phyloP scores from a whole-genome alignment of 2,329 filamentous ascomycete species.

The Colletotrichum agaves region DNA sequence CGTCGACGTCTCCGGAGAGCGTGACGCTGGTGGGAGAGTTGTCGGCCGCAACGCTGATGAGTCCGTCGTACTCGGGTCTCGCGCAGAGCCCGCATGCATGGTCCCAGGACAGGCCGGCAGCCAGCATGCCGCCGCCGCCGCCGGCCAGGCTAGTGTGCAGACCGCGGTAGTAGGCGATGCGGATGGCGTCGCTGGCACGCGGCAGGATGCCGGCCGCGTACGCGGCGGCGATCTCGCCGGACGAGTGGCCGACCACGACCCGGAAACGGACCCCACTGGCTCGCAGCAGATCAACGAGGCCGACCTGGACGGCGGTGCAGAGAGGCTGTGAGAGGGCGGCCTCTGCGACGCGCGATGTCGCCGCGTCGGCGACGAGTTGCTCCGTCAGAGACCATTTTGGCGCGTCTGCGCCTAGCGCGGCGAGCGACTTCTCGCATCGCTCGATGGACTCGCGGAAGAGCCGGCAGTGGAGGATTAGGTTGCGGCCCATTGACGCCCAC shows the following conservation, averaged over 20 bases:
- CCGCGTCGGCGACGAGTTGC: too few species aligned
- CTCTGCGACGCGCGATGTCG: slow-evolving; percentile 33
- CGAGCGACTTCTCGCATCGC: slow-evolving; percentile 35
- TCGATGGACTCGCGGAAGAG: background rate
- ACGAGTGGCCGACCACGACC: slow-evolving; percentile 49
- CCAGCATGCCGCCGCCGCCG: background rate
- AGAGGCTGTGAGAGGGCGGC: slow-evolving; percentile 47
- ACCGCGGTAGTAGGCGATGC: slow-evolving; percentile 61
- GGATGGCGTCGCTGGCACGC: slow-evolving; percentile 56
- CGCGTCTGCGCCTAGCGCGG: slow-evolving; percentile 35
- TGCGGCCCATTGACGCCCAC: slow-evolving; percentile 30
- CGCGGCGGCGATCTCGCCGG: slow-evolving; percentile 56
- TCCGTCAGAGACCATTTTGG: slow-evolving; percentile 40
- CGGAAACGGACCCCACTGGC: slow-evolving; percentile 43
- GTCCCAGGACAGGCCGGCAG: slow-evolving; percentile 55
- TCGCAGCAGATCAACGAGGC: slow-evolving; percentile 48
- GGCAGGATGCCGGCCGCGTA: slow-evolving; percentile 51
- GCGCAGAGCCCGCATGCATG: slow-evolving; percentile 43
- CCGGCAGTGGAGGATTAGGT: slow-evolving; percentile 28
- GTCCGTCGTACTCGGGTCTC: background rate
- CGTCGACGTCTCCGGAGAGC: slow-evolving; percentile 58
- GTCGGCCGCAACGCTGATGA: slow-evolving; percentile 48
- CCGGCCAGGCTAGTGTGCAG: slow-evolving; percentile 36
- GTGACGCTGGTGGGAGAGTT: slow-evolving; percentile 64
- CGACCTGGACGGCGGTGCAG: slow-evolving; percentile 56